A percentile compares a stretch with the other conserved stretches of the same genome.
Conservation (phyloP, 345 rosid species). For the Salix arbutifolia region DNA sequence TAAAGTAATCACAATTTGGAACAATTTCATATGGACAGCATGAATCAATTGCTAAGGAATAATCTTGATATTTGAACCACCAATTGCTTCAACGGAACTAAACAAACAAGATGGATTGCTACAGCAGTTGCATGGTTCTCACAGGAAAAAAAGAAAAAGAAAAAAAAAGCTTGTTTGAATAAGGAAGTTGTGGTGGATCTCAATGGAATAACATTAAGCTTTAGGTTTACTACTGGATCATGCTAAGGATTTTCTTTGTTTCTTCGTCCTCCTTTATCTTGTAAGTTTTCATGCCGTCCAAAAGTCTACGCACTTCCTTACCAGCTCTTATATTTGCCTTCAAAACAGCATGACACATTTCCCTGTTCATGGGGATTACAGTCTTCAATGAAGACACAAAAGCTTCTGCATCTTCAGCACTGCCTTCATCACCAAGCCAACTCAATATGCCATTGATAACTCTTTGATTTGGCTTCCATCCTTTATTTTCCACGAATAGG, state of each 20-base stretch:
- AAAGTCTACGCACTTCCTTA: constrained; percentile 29
- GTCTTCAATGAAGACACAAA: constrained; percentile 44
- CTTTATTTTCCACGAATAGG: constrained; percentile 31
- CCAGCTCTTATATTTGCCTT: constrained; percentile 52
- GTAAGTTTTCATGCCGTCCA: constrained; percentile 57
- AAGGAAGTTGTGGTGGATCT: background rate
- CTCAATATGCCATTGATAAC: constrained; percentile 43
- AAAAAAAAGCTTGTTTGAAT: background rate
- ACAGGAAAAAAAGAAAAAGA: background rate
- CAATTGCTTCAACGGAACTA: background rate
- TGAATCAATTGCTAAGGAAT: background rate
- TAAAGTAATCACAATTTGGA: background rate
- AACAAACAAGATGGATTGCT: background rate
- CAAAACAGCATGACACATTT: constrained; percentile 55
- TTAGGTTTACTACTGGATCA: constrained; percentile 3
- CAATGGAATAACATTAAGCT: background rate
- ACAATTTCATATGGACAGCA: background rate
- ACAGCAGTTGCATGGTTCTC: background rate
- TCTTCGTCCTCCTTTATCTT: constrained; percentile 47
- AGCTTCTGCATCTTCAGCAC: constrained; percentile 42
- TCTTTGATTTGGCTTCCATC: constrained; percentile 54
- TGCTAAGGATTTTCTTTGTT: constrained; percentile 34
- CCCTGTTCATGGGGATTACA: constrained; percentile 34
- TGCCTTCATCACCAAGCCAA: constrained; percentile 64
- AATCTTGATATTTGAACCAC: background rate